These are phyloP conservation scores for Rubroboletus satanas DNA, from an alignment of 768 basidiomycete genomes.

Conservation along the genomic window DNA sequence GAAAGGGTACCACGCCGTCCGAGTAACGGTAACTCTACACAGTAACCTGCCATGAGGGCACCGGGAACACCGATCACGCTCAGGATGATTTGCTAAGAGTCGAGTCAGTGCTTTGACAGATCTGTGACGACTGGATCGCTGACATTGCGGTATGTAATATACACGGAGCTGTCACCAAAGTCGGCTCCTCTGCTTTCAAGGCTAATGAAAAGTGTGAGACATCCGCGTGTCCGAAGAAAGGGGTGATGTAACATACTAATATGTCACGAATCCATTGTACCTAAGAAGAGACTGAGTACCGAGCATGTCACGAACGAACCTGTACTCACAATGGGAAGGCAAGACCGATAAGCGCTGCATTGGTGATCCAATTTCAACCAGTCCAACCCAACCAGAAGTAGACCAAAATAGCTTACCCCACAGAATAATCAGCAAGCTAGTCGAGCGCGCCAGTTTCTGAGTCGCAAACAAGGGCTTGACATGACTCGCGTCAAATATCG, in stretches of 20 bases:
- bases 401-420: constrained; percentile 39
- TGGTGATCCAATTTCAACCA: not conserved
- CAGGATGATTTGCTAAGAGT: constrained; percentile 48
- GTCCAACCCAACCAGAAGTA: not conserved
- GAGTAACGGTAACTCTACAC: constrained; percentile 47
- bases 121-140: not conserved
- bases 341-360: constrained; percentile 65
- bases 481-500: constrained; percentile 38
- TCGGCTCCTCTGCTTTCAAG: constrained; percentile 61
- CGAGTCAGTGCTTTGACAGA: constrained; percentile 5
- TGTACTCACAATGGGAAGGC: constrained; percentile 61
- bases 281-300: constrained; percentile 20
- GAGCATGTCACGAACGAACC: not conserved
- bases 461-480: constrained; percentile 50
- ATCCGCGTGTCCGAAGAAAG: not conserved
- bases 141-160: constrained; percentile 74
- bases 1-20: constrained; percentile 54
- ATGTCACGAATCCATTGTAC: constrained; percentile 52
- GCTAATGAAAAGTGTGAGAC: constrained; percentile 32
- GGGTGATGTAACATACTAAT: constrained; percentile 35
- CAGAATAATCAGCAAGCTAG: constrained; percentile 45
- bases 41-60: constrained; percentile 50
- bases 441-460: constrained; percentile 47
- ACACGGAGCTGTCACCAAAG: constrained; percentile 65
- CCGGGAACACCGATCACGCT: constrained; percentile 58